Conservation (phyloP, 805 yeast species). For the Cyberlindnera mississippiensis region DNA sequence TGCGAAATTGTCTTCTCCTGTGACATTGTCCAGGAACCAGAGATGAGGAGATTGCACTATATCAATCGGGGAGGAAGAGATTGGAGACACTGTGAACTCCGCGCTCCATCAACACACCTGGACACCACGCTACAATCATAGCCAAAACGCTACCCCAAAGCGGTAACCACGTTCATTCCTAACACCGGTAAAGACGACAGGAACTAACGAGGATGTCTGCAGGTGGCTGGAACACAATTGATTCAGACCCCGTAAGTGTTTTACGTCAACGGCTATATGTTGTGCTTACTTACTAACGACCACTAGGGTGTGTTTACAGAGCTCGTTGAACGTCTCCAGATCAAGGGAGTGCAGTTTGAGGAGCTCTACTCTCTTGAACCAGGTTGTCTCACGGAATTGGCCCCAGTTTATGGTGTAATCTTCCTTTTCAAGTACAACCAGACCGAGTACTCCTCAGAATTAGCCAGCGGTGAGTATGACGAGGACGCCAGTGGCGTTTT, state of each 20-base stretch:
- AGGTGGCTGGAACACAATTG: conserved; percentile 57
- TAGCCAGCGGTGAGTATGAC: conserved; percentile 44
- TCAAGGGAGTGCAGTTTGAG: conserved; percentile 50
- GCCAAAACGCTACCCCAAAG: neutral
- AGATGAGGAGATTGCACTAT: neutral
- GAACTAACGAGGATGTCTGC: conserved; percentile 9
- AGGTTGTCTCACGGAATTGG: conserved; percentile 32
- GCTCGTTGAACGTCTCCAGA: conserved; percentile 51
- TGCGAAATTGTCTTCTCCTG: too few species aligned
- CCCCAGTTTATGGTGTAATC: conserved; percentile 54
- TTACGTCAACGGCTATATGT: neutral
- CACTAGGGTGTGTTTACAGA: conserved; percentile 57
- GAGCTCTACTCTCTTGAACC: conserved; percentile 54
- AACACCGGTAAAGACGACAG: neutral
- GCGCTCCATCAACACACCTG: too few species aligned
- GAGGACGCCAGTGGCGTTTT: conserved; percentile 37
- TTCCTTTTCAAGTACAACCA: conserved; percentile 58
- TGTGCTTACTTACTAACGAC: neutral
- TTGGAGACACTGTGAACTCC: too few species aligned
- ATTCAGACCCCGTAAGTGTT: conserved; percentile 50
- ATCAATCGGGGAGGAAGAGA: too few species aligned
- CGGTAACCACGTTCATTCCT: neutral
- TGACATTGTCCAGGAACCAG: neutral
- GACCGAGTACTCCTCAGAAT: conserved; percentile 33
- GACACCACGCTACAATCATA: too few species aligned